Percentiles rank a stretch among this genome's conserved stretches.
These are phyloP conservation scores for Tolypocladium ophioglossoides DNA, from an alignment of 2,329 filamentous ascomycete genomes.

Conservation along the genomic window DNA sequence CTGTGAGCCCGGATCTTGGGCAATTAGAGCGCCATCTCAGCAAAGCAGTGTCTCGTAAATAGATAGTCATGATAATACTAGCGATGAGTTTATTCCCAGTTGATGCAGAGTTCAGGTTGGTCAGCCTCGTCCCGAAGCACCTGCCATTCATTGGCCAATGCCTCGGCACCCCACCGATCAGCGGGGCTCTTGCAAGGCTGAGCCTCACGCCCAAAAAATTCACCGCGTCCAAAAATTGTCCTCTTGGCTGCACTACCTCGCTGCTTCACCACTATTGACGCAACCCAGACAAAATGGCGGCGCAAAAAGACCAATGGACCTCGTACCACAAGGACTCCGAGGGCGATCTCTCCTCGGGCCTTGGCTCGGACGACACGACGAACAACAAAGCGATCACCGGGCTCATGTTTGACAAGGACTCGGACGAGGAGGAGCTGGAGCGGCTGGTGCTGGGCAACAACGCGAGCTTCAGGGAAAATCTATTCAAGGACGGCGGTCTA, in stretches of 20 bases:
- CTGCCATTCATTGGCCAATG: not conserved
- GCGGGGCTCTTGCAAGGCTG: constrained; percentile 17
- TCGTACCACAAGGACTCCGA: constrained; percentile 18
- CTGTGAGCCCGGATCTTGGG: constrained; percentile 53
- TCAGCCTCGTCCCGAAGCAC: not conserved
- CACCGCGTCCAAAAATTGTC: constrained; percentile 10
- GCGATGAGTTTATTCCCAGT: not conserved
- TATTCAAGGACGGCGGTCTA: constrained; percentile 38
- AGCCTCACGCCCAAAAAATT: constrained; percentile 20
- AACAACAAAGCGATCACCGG: constrained; percentile 15
- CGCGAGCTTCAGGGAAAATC: constrained; percentile 64
- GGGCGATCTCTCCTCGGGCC: constrained; percentile 15
- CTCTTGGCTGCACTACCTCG: constrained; percentile 1
- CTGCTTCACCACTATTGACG: not conserved
- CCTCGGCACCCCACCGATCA: not conserved
- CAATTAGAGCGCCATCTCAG: constrained; percentile 30
- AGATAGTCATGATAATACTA: not conserved
- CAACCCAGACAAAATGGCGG: constrained; percentile 18
- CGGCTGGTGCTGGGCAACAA: constrained; percentile 80
- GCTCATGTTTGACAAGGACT: constrained; percentile 55
- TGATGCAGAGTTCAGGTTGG: no score
- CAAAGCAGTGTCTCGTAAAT: constrained; percentile 9
- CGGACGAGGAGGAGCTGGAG: constrained; percentile 77
- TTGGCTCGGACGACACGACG: constrained; percentile 16
- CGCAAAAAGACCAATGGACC: constrained; percentile 16